A percentile compares a stretch with the other conserved stretches of the same genome.
Evolutionary conservation across 2,329 filamentous ascomycete genomes (phyloP).

Genomic region (Pseudogymnoascus pannorum): DNA sequence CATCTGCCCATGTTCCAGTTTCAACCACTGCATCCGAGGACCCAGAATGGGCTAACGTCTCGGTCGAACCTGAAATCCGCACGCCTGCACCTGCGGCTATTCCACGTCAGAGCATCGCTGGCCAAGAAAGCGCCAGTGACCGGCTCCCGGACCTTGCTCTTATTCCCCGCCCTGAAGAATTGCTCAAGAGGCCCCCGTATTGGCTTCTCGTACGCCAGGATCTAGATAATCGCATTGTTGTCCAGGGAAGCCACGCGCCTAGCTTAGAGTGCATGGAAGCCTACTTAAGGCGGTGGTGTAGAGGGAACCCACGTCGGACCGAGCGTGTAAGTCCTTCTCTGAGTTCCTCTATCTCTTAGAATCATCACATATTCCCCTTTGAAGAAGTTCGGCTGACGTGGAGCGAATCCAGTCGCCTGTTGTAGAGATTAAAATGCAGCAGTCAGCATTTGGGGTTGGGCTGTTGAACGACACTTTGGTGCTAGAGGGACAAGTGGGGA

Average conservation of each 20-base stretch:
- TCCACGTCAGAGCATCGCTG: conserved; percentile 29
- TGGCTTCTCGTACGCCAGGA: conserved; percentile 35
- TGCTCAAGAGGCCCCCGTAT: conserved; percentile 42
- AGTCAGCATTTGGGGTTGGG: conserved; percentile 39
- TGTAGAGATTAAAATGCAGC: conserved; percentile 36
- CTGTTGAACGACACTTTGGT: conserved; percentile 38
- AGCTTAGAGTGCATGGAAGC: conserved; percentile 38
- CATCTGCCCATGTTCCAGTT: conserved; percentile 1
- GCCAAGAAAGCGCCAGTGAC: conserved; percentile 23
- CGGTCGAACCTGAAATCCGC: conserved; percentile 23
- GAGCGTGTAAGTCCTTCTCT: conserved; percentile 26
- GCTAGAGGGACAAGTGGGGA: conserved; percentile 31
- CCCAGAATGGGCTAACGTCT: conserved; percentile 37
- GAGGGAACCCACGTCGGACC: conserved; percentile 34
- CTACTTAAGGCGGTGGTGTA: conserved; percentile 42
- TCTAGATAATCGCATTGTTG: conserved; percentile 30
- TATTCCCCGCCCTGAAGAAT: conserved; percentile 40
- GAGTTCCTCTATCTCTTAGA: background rate
- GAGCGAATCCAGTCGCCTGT: conserved; percentile 32
- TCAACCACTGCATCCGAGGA: conserved; percentile 29
- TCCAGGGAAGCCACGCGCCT: conserved; percentile 42
- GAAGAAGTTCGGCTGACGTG: conserved; percentile 9
- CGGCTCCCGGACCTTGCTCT: conserved; percentile 35
- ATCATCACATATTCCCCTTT: background rate
- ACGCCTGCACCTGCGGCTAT: conserved; percentile 28